Percentiles rank a stretch among this genome's conserved stretches.
These are phyloP conservation scores for Dothistroma septosporum DNA, from an alignment of 2,329 filamentous ascomycete species.

Conservation along the genomic window DNA sequence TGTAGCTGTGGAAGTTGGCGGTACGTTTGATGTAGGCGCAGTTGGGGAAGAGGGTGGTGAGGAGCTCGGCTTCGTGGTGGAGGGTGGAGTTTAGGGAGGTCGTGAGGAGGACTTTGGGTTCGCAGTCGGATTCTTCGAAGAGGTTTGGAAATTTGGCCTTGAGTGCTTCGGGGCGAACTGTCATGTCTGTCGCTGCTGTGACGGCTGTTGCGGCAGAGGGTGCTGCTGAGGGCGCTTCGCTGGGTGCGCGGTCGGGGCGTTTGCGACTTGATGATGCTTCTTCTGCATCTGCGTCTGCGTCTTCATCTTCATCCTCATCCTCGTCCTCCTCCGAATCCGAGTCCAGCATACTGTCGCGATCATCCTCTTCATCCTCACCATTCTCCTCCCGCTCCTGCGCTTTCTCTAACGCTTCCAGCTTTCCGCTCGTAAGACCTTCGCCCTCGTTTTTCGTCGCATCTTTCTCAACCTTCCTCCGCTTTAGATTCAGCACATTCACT, in stretches of 20 bases:
- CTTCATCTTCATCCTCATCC: constrained; percentile 44
- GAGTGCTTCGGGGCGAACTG: constrained; percentile 57
- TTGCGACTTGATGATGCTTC: constrained; percentile 23
- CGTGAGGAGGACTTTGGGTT: constrained; percentile 85
- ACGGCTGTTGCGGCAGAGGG: constrained; percentile 10
- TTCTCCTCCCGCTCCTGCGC: constrained; percentile 13
- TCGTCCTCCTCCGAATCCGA: constrained; percentile 45
- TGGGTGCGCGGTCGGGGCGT: constrained; percentile 30
- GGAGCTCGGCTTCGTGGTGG: constrained; percentile 73
- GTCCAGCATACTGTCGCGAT: constrained; percentile 77
- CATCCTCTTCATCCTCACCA: constrained; percentile 40
- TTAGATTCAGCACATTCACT: constrained; percentile 45
- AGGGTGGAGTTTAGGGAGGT: constrained; percentile 85
- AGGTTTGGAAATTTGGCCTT: constrained; percentile 58
- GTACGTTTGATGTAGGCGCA: constrained; percentile 78
- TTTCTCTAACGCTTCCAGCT: constrained; percentile 15
- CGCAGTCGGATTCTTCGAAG: constrained; percentile 50
- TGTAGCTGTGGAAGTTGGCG: constrained; percentile 77
- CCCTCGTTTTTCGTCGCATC: constrained; percentile 17
- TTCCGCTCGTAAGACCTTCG: constrained; percentile 11
- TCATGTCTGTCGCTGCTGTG: constrained; percentile 54
- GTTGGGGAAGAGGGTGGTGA: constrained; percentile 79
- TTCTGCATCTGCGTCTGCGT: constrained; percentile 37
- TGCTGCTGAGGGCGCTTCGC: constrained; percentile 45
- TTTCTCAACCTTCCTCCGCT: constrained; percentile 41